Evolutionary conservation across 1,139 yeast genomes (phyloP).

Genomic region (Geotrichum citri-aurantii): DNA sequence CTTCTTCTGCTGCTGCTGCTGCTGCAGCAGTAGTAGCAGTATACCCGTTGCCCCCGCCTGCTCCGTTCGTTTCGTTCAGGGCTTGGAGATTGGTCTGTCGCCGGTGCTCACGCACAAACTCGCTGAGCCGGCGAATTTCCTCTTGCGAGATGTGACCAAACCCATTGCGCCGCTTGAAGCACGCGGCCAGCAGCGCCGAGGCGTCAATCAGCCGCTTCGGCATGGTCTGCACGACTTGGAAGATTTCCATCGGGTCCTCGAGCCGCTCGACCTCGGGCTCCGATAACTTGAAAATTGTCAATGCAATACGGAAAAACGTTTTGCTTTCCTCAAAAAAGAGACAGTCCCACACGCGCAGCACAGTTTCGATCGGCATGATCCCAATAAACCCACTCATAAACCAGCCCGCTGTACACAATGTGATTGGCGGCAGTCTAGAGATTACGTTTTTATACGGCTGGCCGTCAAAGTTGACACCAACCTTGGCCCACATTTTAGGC

Average conservation of each 20-base stretch:
- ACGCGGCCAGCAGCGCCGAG: constrained; percentile 58
- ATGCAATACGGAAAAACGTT: constrained; percentile 72
- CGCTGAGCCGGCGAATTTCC: constrained; percentile 70
- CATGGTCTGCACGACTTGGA: constrained; percentile 75
- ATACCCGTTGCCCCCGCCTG: neutral
- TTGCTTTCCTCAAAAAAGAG: constrained; percentile 89
- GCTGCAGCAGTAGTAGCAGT: neutral
- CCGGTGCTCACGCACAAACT: constrained; percentile 47
- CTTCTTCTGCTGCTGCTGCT: no score
- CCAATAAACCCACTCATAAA: constrained; percentile 94
- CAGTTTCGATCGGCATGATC: constrained; percentile 78
- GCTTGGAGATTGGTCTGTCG: neutral
- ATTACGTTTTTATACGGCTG: constrained; percentile 55
- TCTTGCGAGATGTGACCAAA: constrained; percentile 74
- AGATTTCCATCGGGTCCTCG: constrained; percentile 74
- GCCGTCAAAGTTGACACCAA: constrained; percentile 40
- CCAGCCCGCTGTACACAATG: constrained; percentile 94
- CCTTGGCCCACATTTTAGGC: constrained; percentile 69
- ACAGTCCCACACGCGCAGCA: constrained; percentile 89
- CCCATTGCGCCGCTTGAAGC: constrained; percentile 70
- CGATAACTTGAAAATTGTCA: constrained; percentile 74
- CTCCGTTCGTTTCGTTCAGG: neutral
- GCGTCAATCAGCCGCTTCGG: constrained; percentile 75
- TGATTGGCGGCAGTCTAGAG: constrained; percentile 71
- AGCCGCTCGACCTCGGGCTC: constrained; percentile 53